Evolutionary conservation across 208 protist species (phyloP).

Genomic region (Tritrichomonas foetus): DNA sequence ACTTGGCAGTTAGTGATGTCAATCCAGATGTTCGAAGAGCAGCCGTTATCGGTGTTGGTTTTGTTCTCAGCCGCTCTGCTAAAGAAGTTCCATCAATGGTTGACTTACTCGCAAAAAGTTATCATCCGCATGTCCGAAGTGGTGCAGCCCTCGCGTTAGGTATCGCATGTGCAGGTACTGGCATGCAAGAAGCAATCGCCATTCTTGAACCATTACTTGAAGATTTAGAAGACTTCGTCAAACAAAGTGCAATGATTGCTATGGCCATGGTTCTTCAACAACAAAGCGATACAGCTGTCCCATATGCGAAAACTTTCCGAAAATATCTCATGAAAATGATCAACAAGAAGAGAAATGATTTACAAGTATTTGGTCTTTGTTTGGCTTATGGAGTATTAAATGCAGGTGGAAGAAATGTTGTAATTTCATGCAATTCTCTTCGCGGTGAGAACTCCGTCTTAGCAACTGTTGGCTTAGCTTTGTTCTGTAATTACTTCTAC

Average conservation of each 20-base stretch:
- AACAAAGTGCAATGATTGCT: conserved; percentile 85
- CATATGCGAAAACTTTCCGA: not conserved
- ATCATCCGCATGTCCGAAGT: conserved; percentile 95
- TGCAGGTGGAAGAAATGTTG: conserved; percentile 19
- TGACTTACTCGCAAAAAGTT: conserved; percentile 69
- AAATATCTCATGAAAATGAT: not conserved
- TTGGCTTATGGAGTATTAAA: not conserved
- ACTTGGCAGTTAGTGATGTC: conserved; percentile 91
- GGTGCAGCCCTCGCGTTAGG: conserved; percentile 90
- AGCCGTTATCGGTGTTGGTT: conserved; percentile 92
- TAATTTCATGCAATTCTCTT: not conserved
- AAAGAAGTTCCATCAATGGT: conserved; percentile 71
- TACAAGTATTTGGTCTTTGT: not conserved
- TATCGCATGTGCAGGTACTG: conserved; percentile 84
- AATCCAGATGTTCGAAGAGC: conserved; percentile 94
- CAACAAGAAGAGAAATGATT: not conserved
- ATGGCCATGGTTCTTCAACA: conserved; percentile 82
- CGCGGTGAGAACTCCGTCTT: not conserved
- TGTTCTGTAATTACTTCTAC: conserved; percentile 41
- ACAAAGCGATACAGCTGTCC: not conserved
- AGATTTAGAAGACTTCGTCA: conserved; percentile 78
- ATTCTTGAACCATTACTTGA: conserved; percentile 81
- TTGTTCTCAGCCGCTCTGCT: conserved; percentile 73
- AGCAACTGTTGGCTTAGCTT: not conserved
- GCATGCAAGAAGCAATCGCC: conserved; percentile 61